These are phyloP conservation scores for Alternaria sp. DNA, from an alignment of 2,329 filamentous ascomycete species.

Conservation along the genomic window DNA sequence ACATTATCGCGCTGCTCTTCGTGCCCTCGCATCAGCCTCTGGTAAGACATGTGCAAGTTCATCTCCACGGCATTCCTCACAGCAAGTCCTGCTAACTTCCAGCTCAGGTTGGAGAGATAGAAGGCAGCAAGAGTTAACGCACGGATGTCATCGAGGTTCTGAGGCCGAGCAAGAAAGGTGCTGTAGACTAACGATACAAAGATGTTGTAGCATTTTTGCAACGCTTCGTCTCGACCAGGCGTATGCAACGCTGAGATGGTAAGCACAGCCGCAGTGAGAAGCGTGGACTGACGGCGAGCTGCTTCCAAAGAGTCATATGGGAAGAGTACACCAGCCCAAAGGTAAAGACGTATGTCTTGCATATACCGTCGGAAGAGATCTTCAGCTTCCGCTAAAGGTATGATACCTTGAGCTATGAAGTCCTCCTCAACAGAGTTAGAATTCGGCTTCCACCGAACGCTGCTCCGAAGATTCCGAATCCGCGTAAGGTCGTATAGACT, in stretches of 20 bases:
- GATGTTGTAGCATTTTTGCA: conserved; percentile 44
- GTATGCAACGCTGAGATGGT: conserved; percentile 43
- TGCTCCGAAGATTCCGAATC: conserved; percentile 44
- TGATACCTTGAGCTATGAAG: conserved; percentile 44
- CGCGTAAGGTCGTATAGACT: conserved; percentile 46
- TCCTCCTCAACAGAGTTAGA: conserved; percentile 40
- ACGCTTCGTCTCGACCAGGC: conserved; percentile 35
- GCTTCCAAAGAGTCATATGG: conserved; percentile 41
- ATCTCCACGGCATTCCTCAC: conserved; percentile 53
- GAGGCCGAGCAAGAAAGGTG: conserved; percentile 45
- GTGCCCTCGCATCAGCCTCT: conserved; percentile 46
- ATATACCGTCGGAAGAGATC: conserved; percentile 42
- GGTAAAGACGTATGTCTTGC: conserved; percentile 41
- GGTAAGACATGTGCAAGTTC: conserved; percentile 51
- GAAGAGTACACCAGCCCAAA: conserved; percentile 46
- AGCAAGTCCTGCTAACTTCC: conserved; percentile 51
- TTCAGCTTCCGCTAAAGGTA: conserved; percentile 38
- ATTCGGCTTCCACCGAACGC: conserved; percentile 32
- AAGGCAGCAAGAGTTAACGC: conserved; percentile 52
- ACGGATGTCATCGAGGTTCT: conserved; percentile 51
- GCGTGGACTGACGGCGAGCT: conserved; percentile 40
- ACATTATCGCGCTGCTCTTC: conserved; percentile 48
- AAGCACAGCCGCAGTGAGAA: conserved; percentile 43
- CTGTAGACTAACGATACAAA: conserved; percentile 46
- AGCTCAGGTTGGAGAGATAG: conserved; percentile 52